Evolutionary conservation across 257 asterid genomes (phyloP), one percentile per base, ranked within the genome.

Genomic region (Galeopsis tetrahit): DNA sequence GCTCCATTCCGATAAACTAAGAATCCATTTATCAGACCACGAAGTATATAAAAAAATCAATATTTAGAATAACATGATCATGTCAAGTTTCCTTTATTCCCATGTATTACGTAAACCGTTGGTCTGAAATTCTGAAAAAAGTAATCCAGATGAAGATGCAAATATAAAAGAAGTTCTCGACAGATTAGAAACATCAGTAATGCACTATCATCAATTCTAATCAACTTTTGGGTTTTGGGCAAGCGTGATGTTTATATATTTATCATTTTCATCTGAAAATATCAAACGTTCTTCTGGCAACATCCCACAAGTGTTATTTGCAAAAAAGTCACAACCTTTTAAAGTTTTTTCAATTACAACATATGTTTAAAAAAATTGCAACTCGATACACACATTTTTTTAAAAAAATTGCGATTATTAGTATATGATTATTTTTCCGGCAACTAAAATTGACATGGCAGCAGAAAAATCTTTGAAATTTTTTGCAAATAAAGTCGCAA

Each of bases 1-100:
- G 71, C 70, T 44, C 40, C n/a, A 52, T 61, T 39, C 43, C 39
- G 40, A 68, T 33, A 51, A 14, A 53, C 61, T 42, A 66, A 21
- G 44, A 59, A 71, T 21, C 56, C n/a, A 39, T 63, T 66, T 42
- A n/a, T 17, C 28, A 15, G 38, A 56, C 13, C 40, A 46, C 4
- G 62, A 14, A 73, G 9, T 21, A 43, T 10, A 36, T 9, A 34
- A 52, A 51, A 32, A 46, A 10, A 0, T 55, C 61, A 55, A 55
- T 55, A 55, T 28, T 17, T 31, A 57, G 39, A 28, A 58, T 58
- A 58, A 32, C 10, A 33, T 33, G 62, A 60, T 33, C 36, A 43
- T 35, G 36, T 46, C 39, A 60, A 71, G 62, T 32, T 59, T 51
- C 63, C 39, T 40, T 43, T 32, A 64, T 8, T 46, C 15, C 66